Conservation (phyloP, 305 asterid species). For the Fraxinus dipetala region DNA sequence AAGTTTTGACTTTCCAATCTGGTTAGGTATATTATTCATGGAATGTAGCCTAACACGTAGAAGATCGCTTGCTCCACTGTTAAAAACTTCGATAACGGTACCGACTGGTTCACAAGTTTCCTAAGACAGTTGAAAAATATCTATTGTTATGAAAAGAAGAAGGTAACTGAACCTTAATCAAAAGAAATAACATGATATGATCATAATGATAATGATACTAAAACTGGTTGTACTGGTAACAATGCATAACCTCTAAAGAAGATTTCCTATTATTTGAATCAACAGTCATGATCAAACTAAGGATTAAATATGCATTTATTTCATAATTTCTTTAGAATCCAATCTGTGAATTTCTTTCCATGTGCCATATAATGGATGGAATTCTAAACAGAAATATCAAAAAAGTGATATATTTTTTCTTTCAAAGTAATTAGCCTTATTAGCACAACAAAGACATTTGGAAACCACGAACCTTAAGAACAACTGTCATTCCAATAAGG, state of each 20-base stretch:
- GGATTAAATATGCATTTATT: background rate
- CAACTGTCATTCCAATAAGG: slow-evolving; percentile 82
- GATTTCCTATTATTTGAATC: background rate
- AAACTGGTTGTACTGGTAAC: background rate
- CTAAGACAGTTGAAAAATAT: slow-evolving; percentile 35
- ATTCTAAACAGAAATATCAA: background rate
- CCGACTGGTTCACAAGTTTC: slow-evolving; percentile 77
- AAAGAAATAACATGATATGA: slow-evolving; percentile 10
- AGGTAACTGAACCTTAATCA: slow-evolving; percentile 1
- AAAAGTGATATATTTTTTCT: slow-evolving; percentile 13
- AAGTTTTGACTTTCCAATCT: slow-evolving; percentile 30
- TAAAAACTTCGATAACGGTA: slow-evolving; percentile 69
- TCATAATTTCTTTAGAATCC: background rate
- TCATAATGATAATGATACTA: background rate
- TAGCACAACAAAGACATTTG: slow-evolving; percentile 17
- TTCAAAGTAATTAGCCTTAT: slow-evolving; percentile 11
- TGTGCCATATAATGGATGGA: background rate
- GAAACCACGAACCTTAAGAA: slow-evolving; percentile 65
- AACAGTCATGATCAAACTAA: background rate
- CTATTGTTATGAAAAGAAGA: background rate
- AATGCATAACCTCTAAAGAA: background rate
- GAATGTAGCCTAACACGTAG: slow-evolving; percentile 67
- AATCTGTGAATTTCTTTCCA: background rate
- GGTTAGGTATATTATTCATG: slow-evolving; percentile 30
- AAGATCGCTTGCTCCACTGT: slow-evolving; percentile 88